Evolutionary conservation across 164 flowering plant genomes (phyloP).

Genomic region (Kalanchoe fedtschenkoi): DNA sequence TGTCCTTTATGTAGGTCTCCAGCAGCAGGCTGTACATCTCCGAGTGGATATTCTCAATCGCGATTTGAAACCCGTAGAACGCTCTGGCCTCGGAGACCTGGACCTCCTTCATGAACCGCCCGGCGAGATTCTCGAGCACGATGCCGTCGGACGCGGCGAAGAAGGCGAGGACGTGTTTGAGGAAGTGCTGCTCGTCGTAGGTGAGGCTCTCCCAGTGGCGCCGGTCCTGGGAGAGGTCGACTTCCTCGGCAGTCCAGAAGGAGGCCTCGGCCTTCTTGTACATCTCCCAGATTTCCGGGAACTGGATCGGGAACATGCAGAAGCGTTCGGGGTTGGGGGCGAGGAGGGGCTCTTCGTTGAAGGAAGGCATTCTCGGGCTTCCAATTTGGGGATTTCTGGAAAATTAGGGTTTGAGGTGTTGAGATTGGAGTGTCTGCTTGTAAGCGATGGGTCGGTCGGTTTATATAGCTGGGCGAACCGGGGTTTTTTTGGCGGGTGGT

Average conservation of each 20-base stretch:
- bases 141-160: slow-evolving; percentile 97
- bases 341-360: slow-evolving; percentile 68
- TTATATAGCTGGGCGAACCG: too few relatives aligned
- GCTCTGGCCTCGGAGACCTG: slow-evolving; percentile 83
- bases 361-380: slow-evolving; percentile 35
- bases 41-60: slow-evolving; percentile 88
- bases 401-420: too few relatives aligned
- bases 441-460: too few relatives aligned
- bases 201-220: slow-evolving; percentile 62
- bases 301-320: slow-evolving; percentile 89
- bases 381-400: slow-evolving; percentile 3
- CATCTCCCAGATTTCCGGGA: slow-evolving; percentile 89
- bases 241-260: slow-evolving; percentile 94
- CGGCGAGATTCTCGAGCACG: slow-evolving; percentile 80
- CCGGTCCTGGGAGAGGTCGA: slow-evolving; percentile 58
- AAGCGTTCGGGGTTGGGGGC: slow-evolving; percentile 78
- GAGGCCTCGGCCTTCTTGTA: slow-evolving; percentile 95
- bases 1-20: slow-evolving; percentile 61
- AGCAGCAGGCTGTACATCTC: slow-evolving; percentile 79
- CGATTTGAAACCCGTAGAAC: slow-evolving; percentile 86
- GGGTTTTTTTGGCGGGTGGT: too few relatives aligned
- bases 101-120: slow-evolving; percentile 76
- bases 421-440: slow-evolving; percentile 13
- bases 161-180: slow-evolving; percentile 80
- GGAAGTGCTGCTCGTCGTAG: slow-evolving; percentile 58